A percentile compares a stretch with the other conserved stretches of the same genome.
phyloP scores from a whole-genome alignment of 169 alveolate genomes.

The Cytauxzoon felis region DNA sequence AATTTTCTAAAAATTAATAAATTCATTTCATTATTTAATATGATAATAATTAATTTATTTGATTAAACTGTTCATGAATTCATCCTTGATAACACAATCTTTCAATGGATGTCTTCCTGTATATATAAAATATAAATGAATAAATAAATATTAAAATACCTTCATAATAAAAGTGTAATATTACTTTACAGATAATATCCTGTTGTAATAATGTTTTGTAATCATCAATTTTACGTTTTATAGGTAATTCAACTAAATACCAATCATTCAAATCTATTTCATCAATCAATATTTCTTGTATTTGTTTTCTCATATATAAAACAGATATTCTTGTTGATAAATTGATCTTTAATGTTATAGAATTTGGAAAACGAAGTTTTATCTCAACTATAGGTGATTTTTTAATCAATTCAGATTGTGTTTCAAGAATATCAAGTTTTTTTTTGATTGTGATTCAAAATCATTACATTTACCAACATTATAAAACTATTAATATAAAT shows the following conservation, averaged over 20 bases:
- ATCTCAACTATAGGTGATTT: conserved; percentile 27
- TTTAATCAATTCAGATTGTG: conserved; percentile 22
- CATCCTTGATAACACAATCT: background rate
- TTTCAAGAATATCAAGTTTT: conserved; percentile 31
- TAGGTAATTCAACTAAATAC: conserved; percentile 55
- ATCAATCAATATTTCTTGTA: conserved; percentile 31
- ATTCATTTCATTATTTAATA: background rate
- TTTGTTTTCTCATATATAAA: conserved; percentile 6
- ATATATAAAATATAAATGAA: background rate
- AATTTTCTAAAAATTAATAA: conserved; percentile 35
- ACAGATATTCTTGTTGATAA: conserved; percentile 39
- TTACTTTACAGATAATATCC: conserved; percentile 25
- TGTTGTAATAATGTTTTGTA: conserved; percentile 43
- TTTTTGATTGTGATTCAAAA: conserved; percentile 44
- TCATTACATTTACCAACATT: conserved; percentile 38
- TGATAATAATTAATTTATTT: background rate
- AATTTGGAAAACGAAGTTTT: conserved; percentile 34
- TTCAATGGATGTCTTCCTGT: background rate
- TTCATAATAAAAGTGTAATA: conserved; percentile 35
- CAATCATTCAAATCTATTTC: conserved; percentile 20
- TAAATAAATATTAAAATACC: conserved; percentile 7
- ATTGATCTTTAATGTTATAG: conserved; percentile 20
- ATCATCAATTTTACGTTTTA: conserved; percentile 15
- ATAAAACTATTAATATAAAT: conserved; percentile 2
- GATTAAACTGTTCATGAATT: background rate